A percentile compares a stretch with the other conserved stretches of the same genome.
Conservation (phyloP, 441 rosid genomes). For the Erysimum pusillum region DNA sequence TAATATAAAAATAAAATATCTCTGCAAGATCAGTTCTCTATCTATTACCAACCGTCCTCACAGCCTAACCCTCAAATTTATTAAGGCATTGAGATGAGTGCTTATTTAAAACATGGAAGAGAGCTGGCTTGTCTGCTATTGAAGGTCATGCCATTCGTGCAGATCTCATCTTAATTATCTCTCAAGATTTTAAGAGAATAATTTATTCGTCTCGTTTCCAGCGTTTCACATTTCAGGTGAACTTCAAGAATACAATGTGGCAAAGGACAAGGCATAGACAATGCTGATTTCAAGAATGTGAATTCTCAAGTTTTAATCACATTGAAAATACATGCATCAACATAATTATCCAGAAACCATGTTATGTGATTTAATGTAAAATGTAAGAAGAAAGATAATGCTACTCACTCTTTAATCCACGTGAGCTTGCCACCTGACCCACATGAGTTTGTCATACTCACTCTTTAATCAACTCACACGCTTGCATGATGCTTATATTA, state of each 20-base stretch:
- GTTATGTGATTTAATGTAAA: constrained; percentile 2
- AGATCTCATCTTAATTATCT: not conserved
- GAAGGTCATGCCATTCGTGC: constrained; percentile 16
- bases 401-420: constrained; percentile 3
- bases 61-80: constrained; percentile 7
- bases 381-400: not conserved
- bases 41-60: constrained; percentile 24
- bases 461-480: constrained; percentile 14
- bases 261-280: constrained; percentile 17
- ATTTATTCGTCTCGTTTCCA: not conserved
- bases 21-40: not conserved
- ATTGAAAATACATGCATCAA: not conserved
- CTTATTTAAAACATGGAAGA: not conserved
- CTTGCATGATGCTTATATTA: not conserved
- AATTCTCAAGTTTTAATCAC: constrained; percentile 20
- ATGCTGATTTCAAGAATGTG: constrained; percentile 19
- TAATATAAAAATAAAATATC: constrained; percentile 15
- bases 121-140: constrained; percentile 5
- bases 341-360: not conserved
- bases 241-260: not conserved
- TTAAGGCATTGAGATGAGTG: constrained; percentile 23
- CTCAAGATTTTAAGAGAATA: not conserved
- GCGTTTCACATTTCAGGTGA: not conserved
- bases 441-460: not conserved
- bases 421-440: not conserved